Base-by-base conservation (phyloP, 495 filamentous ascomycete genomes). In the Glutinoglossum americanum region DNA sequence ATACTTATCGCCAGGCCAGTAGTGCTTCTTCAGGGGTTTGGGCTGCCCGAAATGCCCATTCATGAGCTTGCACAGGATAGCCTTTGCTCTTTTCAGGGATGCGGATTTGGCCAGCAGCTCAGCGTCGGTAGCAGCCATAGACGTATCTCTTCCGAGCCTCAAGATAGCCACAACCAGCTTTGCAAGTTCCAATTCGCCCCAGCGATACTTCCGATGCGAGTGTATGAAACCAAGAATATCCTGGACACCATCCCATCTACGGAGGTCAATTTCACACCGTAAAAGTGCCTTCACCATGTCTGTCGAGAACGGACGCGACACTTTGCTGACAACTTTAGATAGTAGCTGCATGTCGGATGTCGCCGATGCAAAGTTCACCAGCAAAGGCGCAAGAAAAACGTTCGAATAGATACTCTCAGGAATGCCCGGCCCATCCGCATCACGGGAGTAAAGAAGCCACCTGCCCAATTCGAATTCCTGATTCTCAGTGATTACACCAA, bases 401-500 rank as follows among this genome's bases (percentile, higher is more conserved):
- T 77, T 63, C 0, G 64, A 61, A 61, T 82, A 84, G 32, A 71
- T 58, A 26, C 59, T 60, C 6, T 60, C 57, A 45, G 71, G 65
- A n/a, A 84, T 76, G 0, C 75, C 27, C 27, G 77, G 77, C 5
- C 78, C 80, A 62, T 83, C 80, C 1, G 78, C 57, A 54, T 78
- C 78, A 32, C 73, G 59, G 10, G 72, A 73, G 59, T 72, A 72
- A 0, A 84, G 64, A 8, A 84, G 66, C 74, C 74, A 80, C 19
- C 71, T 66, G 17, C 76, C 80, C 48, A 82, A 70, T 7, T 71
- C 65, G 60, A 66, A 74, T 0, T 71, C 64, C 57, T 70, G 70
- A 19, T 70, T 64, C 6, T 69, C 64, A 0, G 73, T 75, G n/a
- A 71, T 65, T 15, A 82, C 62, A 58, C 81, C 75, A 35, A 84